Conservation (phyloP, 768 basidiomycete genomes). For the Hemileccinum rubropunctum region DNA sequence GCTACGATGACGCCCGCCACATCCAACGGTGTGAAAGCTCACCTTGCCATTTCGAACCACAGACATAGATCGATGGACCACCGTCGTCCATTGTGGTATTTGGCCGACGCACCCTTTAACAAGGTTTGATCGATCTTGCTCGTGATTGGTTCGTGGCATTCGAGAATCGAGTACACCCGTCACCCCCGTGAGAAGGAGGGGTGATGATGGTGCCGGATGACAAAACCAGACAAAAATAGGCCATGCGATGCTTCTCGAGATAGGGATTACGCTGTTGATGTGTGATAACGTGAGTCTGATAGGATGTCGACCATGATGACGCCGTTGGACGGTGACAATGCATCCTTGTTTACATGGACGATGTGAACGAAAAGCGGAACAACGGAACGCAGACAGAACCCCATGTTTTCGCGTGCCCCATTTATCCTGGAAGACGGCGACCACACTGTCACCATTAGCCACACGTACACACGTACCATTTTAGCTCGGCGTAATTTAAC, state of each 20-base stretch:
- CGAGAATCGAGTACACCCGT: not conserved
- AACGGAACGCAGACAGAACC: not conserved
- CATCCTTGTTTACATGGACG: too few species aligned
- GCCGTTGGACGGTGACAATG: too few species aligned
- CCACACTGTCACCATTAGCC: too few species aligned
- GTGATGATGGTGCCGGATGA: constrained; percentile 6
- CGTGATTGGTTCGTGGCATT: constrained; percentile 6
- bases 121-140: constrained; percentile 20
- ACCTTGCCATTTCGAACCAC: constrained; percentile 1
- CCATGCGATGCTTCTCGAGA: constrained; percentile 4
- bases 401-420: too few species aligned
- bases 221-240: constrained; percentile 9
- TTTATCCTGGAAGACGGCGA: not conserved
- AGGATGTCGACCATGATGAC: not conserved
- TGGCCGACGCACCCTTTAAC: not conserved
- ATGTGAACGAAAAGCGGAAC: not conserved
- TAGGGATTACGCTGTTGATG: constrained; percentile 7
- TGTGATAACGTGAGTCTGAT: constrained; percentile 1
- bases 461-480: constrained; percentile 6
- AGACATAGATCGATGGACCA: constrained; percentile 5
- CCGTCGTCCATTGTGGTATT: constrained; percentile 6
- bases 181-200: constrained; percentile 14
- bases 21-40: not conserved
- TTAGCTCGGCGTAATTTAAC: not conserved
- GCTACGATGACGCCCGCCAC: too few species aligned